Base-by-base conservation (phyloP, 352 stramenopile genomes). In the Phytophthora pisi region DNA sequence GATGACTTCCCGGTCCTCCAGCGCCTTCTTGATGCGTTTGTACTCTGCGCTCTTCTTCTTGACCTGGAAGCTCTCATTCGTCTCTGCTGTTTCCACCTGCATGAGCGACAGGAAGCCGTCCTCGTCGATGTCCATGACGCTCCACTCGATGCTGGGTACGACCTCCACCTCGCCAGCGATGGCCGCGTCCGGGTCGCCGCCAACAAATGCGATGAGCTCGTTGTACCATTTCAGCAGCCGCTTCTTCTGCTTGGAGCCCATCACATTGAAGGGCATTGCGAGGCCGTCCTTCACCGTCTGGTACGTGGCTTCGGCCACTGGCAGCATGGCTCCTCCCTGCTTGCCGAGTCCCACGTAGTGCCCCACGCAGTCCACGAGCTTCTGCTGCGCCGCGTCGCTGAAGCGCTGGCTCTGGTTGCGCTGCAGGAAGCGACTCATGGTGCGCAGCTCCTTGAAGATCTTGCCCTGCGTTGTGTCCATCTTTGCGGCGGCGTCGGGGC, bases 141-240 rank as follows among this genome's bases (percentile, higher is more conserved):
- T 89, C 83, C 85, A 92, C 61, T 82, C 61, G 1, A 86, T 52
- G 23, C 55, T 64, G 40, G 63, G 36, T 5, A 59, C 24, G 10
- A 18, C 52, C 20, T 46, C 64, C n/a, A 52, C 57, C 16, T 72
- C 66, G 9, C 51, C 68, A 45, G 70, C 50, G 24, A 52, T 61
- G 1, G 67, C 57, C 0, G 63, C 68, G 45, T 89, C 82, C 7
- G 70, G 73, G 47, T 90, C 82, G 50, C 70, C 70, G 7, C 78
- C 79, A 1, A 88, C 75, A 45, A 86, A 57, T 26, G 64, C 72
- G 40, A 93, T 90, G 51, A 93, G 75, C 56, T 96, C 86, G 49
- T 93, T 93, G 78, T 94, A 89, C 84, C 87, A 92, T 54, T 95
- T 96, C 26, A 95, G 58, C 43, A 94, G 69, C 16, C 68, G 77